Conservation (phyloP, 2,329 filamentous ascomycete genomes). For the Fusarium sp. region DNA sequence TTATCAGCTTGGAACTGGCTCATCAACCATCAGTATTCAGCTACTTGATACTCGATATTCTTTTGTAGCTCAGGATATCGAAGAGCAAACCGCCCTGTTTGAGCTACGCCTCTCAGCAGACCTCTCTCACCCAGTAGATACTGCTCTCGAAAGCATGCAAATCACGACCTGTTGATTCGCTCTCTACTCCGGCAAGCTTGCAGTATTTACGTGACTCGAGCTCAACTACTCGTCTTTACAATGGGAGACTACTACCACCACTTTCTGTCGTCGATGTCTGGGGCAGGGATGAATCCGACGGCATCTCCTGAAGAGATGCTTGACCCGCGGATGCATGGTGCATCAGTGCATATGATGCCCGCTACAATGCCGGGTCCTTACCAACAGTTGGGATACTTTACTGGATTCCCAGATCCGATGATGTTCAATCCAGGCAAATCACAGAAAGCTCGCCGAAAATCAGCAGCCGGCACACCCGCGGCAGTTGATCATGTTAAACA, state of each 20-base stretch:
- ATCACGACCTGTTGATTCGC: slow-evolving; percentile 17
- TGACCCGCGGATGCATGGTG: slow-evolving; percentile 52
- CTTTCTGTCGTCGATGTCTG: slow-evolving; percentile 65
- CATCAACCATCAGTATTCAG: background rate
- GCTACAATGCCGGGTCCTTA: slow-evolving; percentile 57
- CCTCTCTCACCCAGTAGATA: slow-evolving; percentile 18
- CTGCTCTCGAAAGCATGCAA: slow-evolving; percentile 41
- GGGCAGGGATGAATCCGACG: slow-evolving; percentile 54
- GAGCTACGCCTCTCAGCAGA: slow-evolving; percentile 10
- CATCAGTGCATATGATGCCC: slow-evolving; percentile 45
- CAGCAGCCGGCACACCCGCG: slow-evolving; percentile 54
- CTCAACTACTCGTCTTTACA: slow-evolving; percentile 15
- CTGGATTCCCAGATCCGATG: slow-evolving; percentile 62
- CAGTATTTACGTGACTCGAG: slow-evolving; percentile 15
- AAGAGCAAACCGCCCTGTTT: slow-evolving; percentile 13
- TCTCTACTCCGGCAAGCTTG: slow-evolving; percentile 17
- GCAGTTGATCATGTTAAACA: slow-evolving; percentile 83
- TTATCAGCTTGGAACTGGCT: background rate
- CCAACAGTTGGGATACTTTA: slow-evolving; percentile 62
- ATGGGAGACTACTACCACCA: slow-evolving; percentile 70
- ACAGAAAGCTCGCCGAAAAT: slow-evolving; percentile 64
- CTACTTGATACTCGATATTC: slow-evolving; percentile 16
- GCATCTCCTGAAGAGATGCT: slow-evolving; percentile 56
- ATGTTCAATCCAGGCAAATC: slow-evolving; percentile 61
- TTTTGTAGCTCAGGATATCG: slow-evolving; percentile 14